Evolutionary conservation across 305 asterid genomes (phyloP).

Genomic region (Lippia alba): DNA sequence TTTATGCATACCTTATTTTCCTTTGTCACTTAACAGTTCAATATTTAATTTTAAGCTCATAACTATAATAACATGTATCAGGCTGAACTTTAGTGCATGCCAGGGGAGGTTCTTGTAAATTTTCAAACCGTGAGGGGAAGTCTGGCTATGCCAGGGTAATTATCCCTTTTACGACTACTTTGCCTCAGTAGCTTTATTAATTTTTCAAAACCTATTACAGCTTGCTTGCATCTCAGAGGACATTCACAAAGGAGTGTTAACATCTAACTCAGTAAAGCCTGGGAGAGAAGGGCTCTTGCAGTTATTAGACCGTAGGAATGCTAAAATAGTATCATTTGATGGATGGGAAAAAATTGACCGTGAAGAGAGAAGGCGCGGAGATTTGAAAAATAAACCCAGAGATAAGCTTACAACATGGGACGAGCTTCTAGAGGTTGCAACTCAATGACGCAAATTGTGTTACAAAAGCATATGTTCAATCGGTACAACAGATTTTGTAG

Average conservation of each 20-base stretch:
- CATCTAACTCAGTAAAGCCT: constrained; percentile 52
- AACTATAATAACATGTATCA: too few relatives aligned
- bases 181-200: constrained; percentile 7
- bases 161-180: background rate
- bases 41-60: too few relatives aligned
- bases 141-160: background rate
- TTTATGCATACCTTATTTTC: too few relatives aligned
- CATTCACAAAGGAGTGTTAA: constrained; percentile 52
- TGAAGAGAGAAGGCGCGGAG: constrained; percentile 72
- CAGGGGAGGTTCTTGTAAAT: too few relatives aligned
- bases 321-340: constrained; percentile 55
- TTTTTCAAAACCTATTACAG: constrained; percentile 46
- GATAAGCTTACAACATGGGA: constrained; percentile 78
- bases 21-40: too few relatives aligned
- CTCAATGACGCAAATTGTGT: too few relatives aligned
- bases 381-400: constrained; percentile 63
- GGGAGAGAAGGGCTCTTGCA: constrained; percentile 73
- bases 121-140: background rate
- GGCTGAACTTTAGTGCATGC: too few relatives aligned
- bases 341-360: constrained; percentile 73
- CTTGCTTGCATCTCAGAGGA: constrained; percentile 72
- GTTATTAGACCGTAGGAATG: constrained; percentile 58
- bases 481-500: too few relatives aligned
- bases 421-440: constrained; percentile 66
- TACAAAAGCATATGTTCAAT: too few relatives aligned